Conservation (phyloP, 1,284 basidiomycete species). For the Apiotrichum laibachii region DNA sequence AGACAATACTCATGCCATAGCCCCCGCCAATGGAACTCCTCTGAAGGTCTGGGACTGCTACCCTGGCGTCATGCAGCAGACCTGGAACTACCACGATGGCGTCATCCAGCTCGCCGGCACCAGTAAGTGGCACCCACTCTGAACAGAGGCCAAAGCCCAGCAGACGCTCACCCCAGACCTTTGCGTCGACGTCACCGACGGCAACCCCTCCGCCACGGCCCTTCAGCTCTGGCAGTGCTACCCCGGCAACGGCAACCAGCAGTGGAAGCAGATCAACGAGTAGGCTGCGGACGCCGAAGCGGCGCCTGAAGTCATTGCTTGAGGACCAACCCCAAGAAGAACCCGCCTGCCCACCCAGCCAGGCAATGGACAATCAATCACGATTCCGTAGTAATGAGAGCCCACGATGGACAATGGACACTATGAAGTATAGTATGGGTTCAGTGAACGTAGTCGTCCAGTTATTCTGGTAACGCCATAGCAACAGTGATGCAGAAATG, state of each 20-base stretch:
- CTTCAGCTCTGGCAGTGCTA: slow-evolving; percentile 8
- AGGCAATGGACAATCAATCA: too few species aligned
- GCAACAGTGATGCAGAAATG: too few species aligned
- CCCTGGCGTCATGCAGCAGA: slow-evolving; percentile 15
- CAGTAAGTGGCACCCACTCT: neutral
- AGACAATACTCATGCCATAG: neutral
- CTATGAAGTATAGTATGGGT: too few species aligned
- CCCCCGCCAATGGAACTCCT: slow-evolving; percentile 18
- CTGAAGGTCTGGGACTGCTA: slow-evolving; percentile 33
- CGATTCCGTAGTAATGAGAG: too few species aligned
- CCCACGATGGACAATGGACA: too few species aligned
- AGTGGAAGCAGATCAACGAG: neutral
- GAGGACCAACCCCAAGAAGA: neutral
- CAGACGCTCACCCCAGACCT: neutral
- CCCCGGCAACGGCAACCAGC: slow-evolving; percentile 7
- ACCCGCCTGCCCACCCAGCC: neutral
- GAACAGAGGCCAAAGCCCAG: neutral
- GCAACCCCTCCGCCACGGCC: neutral
- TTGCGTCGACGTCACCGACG: slow-evolving; percentile 6
- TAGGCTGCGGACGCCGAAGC: neutral
- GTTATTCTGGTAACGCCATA: too few species aligned
- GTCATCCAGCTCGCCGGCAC: slow-evolving; percentile 3
- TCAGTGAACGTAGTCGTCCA: too few species aligned
- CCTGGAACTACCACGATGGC: slow-evolving; percentile 6
- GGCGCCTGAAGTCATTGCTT: neutral